A percentile compares a stretch with the other conserved stretches of the same genome.
Evolutionary conservation across 176 grass and related monocot species (phyloP).

Genomic region (Oryza rufipogon): DNA sequence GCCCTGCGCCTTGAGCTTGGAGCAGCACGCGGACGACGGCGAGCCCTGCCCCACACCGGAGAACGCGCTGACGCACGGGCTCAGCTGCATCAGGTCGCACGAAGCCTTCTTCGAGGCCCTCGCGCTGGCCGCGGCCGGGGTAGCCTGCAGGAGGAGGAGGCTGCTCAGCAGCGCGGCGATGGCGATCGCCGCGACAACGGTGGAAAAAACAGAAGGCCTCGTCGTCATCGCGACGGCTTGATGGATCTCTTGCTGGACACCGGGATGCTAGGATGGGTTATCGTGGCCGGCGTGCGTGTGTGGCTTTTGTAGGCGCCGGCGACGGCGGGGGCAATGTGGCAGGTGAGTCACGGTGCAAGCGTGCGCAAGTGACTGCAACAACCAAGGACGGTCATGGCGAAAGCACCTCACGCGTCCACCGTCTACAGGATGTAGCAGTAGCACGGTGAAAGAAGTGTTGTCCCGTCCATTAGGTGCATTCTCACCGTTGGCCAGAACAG

Average conservation of each 20-base stretch:
- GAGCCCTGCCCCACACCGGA: constrained; percentile 27
- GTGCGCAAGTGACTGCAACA: background rate
- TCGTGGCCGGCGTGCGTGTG: background rate
- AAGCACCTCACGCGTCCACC: background rate
- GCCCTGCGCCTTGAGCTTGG: constrained; percentile 60
- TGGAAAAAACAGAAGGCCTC: constrained; percentile 6
- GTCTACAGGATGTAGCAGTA: background rate
- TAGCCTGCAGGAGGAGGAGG: constrained; percentile 26
- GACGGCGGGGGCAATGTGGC: background rate
- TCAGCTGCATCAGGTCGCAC: constrained; percentile 65
- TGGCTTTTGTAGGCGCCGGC: constrained; percentile 17
- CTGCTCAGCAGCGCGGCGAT: background rate
- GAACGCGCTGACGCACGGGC: constrained; percentile 64
- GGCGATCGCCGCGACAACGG: constrained; percentile 6
- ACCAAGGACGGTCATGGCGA: background rate
- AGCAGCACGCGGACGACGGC: constrained; percentile 57
- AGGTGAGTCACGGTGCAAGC: constrained; percentile 36
- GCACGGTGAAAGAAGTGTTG: background rate
- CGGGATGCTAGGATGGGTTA: background rate
- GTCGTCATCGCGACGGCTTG: background rate
- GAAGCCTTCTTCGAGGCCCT: constrained; percentile 14
- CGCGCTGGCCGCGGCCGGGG: background rate
- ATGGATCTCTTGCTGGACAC: background rate
- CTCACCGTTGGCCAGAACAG: background rate
- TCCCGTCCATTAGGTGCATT: background rate